Percentiles rank a stretch among this genome's conserved stretches.
phyloP scores from a whole-genome alignment of 805 yeast genomes.

The Candida nanaspora region DNA sequence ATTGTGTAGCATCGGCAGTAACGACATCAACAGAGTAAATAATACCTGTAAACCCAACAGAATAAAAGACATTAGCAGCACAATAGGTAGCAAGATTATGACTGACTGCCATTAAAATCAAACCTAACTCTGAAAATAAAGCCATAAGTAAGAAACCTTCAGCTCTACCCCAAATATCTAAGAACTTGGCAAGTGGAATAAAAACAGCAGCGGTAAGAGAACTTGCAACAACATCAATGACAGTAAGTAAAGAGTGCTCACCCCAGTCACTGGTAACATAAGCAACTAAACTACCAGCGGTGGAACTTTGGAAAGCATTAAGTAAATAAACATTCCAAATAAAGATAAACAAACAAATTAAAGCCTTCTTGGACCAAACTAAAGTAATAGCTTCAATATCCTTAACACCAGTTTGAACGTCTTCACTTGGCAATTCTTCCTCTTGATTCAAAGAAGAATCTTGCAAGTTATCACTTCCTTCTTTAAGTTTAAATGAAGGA shows the following conservation, averaged over 20 bases:
- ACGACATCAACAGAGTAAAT: background rate
- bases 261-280: background rate
- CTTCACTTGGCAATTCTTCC: too few relatives aligned
- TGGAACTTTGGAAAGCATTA: background rate
- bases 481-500: too few relatives aligned
- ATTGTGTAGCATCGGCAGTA: background rate
- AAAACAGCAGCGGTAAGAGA: background rate
- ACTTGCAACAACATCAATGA: background rate
- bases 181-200: background rate
- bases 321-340: background rate
- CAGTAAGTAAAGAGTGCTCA: background rate
- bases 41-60: background rate
- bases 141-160: background rate
- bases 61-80: background rate
- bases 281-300: background rate
- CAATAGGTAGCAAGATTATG: background rate
- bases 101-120: background rate
- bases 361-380: background rate
- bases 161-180: background rate
- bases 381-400: background rate
- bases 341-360: background rate
- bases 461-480: too few relatives aligned
- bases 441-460: too few relatives aligned
- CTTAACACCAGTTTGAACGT: background rate
- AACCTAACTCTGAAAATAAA: background rate